Conservation (phyloP, 208 protist species). For the Trypanosoma cruzi region DNA sequence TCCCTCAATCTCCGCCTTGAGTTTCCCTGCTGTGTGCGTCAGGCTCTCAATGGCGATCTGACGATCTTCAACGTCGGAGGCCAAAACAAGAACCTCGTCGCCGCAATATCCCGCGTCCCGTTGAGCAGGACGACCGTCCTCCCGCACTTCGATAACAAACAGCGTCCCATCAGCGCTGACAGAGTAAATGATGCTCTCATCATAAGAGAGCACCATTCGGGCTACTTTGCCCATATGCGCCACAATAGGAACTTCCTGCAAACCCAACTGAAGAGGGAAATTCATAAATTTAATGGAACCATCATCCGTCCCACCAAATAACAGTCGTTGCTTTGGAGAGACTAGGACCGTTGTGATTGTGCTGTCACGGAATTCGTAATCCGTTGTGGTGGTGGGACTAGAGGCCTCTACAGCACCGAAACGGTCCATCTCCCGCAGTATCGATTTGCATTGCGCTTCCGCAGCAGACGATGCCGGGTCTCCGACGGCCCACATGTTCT, state of each 20-base stretch:
- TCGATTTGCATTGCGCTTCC: constrained; percentile 85
- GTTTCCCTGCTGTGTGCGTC: constrained; percentile 88
- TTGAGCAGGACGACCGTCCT: constrained; percentile 68
- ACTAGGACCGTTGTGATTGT: constrained; percentile 70
- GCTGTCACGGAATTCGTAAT: constrained; percentile 84
- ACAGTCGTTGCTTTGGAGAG: constrained; percentile 86
- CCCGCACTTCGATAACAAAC: constrained; percentile 87
- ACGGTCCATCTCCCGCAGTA: constrained; percentile 87
- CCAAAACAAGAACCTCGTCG: constrained; percentile 94
- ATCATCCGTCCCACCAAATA: constrained; percentile 91
- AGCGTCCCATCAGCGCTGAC: constrained; percentile 89
- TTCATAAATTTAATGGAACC: constrained; percentile 92
- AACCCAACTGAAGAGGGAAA: constrained; percentile 79
- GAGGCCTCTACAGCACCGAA: constrained; percentile 43
- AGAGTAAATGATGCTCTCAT: constrained; percentile 93
- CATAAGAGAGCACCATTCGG: constrained; percentile 86
- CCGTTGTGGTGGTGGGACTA: constrained; percentile 31
- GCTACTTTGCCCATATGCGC: constrained; percentile 80
- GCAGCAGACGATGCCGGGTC: constrained; percentile 66
- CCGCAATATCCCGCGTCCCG: constrained; percentile 17
- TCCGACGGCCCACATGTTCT: constrained; percentile 90
- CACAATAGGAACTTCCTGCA: constrained; percentile 69
- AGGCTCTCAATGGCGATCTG: constrained; percentile 78
- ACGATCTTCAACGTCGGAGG: constrained; percentile 93
- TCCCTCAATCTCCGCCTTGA: constrained; percentile 94